Base-by-base conservation (phyloP, 352 stramenopile species). In the Pythium volutum region DNA sequence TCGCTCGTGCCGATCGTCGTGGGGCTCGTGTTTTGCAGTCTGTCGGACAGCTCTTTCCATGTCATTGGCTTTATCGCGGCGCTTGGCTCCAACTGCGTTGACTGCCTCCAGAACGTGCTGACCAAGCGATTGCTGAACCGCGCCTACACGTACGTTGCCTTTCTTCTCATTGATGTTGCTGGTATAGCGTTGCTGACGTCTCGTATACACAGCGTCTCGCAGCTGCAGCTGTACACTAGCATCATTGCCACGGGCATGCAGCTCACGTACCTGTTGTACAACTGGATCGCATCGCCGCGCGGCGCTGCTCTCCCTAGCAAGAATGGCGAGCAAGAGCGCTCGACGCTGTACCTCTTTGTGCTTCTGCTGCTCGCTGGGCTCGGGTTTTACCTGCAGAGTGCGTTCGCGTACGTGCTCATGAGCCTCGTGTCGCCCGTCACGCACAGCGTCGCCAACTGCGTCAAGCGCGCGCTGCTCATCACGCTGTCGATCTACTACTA, bases 101-200 rank as follows among this genome's bases (percentile, higher is more conserved):
- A 97, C 62, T 97, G 90, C 72, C 85, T 97, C 36, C 90, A 97
- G 64, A 97, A 97, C 63, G 90, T 97, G 10, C 73, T 97, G 60
- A 91, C 79, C 14, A 97, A 97, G 71, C 79, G 83, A 38, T 70
- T 97, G 36, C 76, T 97, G 26, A 94, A 89, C 25, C 72, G 70
- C 10, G 77, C 79, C 4, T 94, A 92, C 72, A 81, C 78, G 84
- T 93, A 81, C 54, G 74, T 48, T 43, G 43, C 31, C 16, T 57
- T 38, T 52, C 2, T 52, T 27, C 25, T 36, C 31, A 11, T 36
- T 36, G 10, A 36, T 11, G 10, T 15, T 36, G 31, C 31, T n/a
- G n/a, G 31, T 25, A 52, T 36, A 12, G 9, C 16, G n/a, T 5
- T 26, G 7, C 18, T 41, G 7, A n/a, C 20, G 27, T 11, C 26